These are phyloP conservation scores for Sporisorium reilianum DNA, from an alignment of 1,284 basidiomycete species.

Conservation along the genomic window DNA sequence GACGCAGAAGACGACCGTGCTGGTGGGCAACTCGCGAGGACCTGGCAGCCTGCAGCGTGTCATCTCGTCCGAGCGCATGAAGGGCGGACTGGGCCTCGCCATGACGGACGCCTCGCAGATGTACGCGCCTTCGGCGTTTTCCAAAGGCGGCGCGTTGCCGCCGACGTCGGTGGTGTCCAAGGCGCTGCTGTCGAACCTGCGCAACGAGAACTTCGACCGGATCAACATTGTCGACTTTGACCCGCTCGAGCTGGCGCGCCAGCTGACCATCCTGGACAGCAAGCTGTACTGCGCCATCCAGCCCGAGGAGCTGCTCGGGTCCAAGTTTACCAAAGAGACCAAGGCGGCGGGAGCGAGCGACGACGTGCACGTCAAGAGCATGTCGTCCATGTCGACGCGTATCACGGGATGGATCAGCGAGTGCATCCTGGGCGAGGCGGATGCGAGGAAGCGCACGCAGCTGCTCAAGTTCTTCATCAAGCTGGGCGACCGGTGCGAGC, in stretches of 20 bases:
- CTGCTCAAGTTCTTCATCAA: conserved; percentile 71
- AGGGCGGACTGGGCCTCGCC: conserved; percentile 28
- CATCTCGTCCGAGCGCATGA: conserved; percentile 67
- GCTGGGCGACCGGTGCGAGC: conserved; percentile 69
- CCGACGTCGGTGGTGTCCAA: conserved; percentile 84
- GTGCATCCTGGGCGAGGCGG: conserved; percentile 70
- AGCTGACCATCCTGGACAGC: conserved; percentile 72
- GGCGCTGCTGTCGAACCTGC: conserved; percentile 74
- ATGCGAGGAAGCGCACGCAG: conserved; percentile 68
- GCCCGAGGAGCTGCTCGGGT: conserved; percentile 70
- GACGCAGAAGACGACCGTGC: conserved; percentile 44
- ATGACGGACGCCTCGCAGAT: conserved; percentile 55
- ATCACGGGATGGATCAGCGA: conserved; percentile 72
- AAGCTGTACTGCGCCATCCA: conserved; percentile 68
- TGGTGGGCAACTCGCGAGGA: conserved; percentile 45
- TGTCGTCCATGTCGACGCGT: conserved; percentile 70
- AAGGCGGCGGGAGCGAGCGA: conserved; percentile 35
- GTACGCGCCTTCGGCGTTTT: conserved; percentile 54
- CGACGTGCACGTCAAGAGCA: conserved; percentile 68
- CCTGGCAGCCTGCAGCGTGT: conserved; percentile 62
- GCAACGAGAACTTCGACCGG: conserved; percentile 71
- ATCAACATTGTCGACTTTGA: conserved; percentile 88
- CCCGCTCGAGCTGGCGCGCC: conserved; percentile 75
- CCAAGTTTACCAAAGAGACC: conserved; percentile 65
- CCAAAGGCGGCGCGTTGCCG: conserved; percentile 56